phyloP scores from a whole-genome alignment of 495 filamentous ascomycete species.

The Patellaria atrata region DNA sequence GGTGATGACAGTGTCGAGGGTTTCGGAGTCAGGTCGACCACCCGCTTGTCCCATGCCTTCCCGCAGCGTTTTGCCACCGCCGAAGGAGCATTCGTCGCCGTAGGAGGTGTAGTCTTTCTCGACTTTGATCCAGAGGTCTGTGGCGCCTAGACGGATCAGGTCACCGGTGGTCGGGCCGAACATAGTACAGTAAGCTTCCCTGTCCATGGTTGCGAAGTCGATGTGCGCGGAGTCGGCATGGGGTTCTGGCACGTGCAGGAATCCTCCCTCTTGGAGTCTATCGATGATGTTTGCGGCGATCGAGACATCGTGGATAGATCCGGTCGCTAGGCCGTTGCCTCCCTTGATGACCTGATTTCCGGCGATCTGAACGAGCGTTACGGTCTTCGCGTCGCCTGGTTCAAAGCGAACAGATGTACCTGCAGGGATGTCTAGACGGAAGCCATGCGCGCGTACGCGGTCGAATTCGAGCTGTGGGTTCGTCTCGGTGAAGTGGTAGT shows the following conservation, averaged over 20 bases:
- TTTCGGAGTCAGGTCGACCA: slow-evolving; percentile 53
- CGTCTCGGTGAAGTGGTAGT: slow-evolving; percentile 93
- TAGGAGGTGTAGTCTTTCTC: slow-evolving; percentile 77
- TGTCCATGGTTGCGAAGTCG: slow-evolving; percentile 54
- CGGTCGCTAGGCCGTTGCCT: slow-evolving; percentile 67
- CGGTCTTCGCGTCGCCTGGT: slow-evolving; percentile 84
- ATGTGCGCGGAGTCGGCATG: slow-evolving; percentile 38
- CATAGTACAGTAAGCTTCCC: slow-evolving; percentile 68
- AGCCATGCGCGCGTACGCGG: slow-evolving; percentile 71
- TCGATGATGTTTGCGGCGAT: slow-evolving; percentile 49
- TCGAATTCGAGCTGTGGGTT: slow-evolving; percentile 90
- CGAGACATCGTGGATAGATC: slow-evolving; percentile 45
- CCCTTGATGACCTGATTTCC: slow-evolving; percentile 71
- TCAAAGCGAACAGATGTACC: slow-evolving; percentile 92
- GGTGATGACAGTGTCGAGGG: slow-evolving; percentile 75
- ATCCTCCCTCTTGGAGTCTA: slow-evolving; percentile 54
- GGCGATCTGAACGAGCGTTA: slow-evolving; percentile 82
- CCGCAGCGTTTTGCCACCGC: slow-evolving; percentile 84
- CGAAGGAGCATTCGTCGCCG: slow-evolving; percentile 92
- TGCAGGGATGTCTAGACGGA: slow-evolving; percentile 74
- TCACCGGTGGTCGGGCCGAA: slow-evolving; percentile 91
- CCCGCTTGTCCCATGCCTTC: slow-evolving; percentile 95
- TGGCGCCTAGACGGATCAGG: slow-evolving; percentile 62
- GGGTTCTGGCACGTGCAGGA: slow-evolving; percentile 60
- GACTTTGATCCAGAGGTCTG: slow-evolving; percentile 82